Evolutionary conservation across 2,329 filamentous ascomycete genomes (phyloP).

Genomic region (Ascochyta koolunga): DNA sequence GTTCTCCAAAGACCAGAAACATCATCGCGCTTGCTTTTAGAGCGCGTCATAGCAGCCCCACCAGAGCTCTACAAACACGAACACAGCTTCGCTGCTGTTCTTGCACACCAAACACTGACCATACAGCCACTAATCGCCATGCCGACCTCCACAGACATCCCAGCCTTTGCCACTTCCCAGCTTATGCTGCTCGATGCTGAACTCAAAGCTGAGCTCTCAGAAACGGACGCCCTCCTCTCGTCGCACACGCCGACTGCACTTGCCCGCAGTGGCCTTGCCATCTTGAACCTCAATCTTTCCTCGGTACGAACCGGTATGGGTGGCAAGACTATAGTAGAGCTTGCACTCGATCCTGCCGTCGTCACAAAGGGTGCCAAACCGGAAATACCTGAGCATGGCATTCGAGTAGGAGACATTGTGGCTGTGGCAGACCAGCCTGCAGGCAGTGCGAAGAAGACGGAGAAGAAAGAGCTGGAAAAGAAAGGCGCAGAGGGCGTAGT

Average conservation of each 20-base stretch:
- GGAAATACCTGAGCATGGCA: constrained; percentile 74
- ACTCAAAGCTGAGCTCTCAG: constrained; percentile 72
- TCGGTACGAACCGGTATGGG: constrained; percentile 87
- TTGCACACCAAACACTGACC: constrained; percentile 4
- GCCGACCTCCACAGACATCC: constrained; percentile 58
- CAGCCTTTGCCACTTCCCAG: constrained; percentile 73
- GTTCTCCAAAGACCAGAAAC: neutral
- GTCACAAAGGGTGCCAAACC: constrained; percentile 51
- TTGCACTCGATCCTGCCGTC: constrained; percentile 74
- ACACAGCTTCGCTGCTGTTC: neutral
- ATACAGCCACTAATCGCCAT: constrained; percentile 18
- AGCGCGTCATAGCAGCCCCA: constrained; percentile 16
- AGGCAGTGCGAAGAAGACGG: constrained; percentile 72
- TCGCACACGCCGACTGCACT: constrained; percentile 72
- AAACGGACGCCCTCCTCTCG: constrained; percentile 71
- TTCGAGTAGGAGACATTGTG: constrained; percentile 79
- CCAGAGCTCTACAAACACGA: constrained; percentile 8
- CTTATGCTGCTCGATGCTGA: constrained; percentile 73
- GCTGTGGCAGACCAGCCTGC: constrained; percentile 75
- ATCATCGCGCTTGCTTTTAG: neutral
- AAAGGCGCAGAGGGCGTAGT: constrained; percentile 75
- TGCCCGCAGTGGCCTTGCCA: constrained; percentile 77
- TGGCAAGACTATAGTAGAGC: constrained; percentile 87
- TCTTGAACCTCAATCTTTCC: constrained; percentile 75
- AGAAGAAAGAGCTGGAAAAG: constrained; percentile 72